Evolutionary conservation across 163 green algal genomes (phyloP).

Genomic region (Chloromonas sp.): DNA sequence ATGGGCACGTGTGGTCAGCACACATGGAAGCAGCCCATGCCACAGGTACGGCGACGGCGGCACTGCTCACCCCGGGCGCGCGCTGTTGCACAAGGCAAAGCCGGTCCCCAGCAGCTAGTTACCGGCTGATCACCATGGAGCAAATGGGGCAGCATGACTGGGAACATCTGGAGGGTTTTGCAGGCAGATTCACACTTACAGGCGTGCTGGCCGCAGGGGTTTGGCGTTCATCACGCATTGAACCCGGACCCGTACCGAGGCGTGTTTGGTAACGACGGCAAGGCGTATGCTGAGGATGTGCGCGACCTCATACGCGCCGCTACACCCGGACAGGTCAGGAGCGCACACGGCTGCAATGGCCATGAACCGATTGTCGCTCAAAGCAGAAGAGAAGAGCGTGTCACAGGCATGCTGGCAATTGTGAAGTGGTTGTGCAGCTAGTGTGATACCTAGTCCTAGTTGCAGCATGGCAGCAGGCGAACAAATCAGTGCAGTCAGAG

Average conservation of each 20-base stretch:
- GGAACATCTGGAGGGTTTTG: too few species aligned
- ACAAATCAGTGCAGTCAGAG: too few species aligned
- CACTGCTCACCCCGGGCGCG: constrained; percentile 18
- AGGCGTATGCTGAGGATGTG: constrained; percentile 43
- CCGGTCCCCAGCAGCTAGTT: too few species aligned
- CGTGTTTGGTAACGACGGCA: constrained; percentile 76
- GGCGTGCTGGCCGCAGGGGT: constrained; percentile 49
- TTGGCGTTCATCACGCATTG: constrained; percentile 81
- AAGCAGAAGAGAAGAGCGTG: too few species aligned
- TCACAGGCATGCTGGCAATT: too few species aligned
- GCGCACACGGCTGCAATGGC: background rate
- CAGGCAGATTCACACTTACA: too few species aligned
- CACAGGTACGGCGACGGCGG: constrained; percentile 15
- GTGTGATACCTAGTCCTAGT: too few species aligned
- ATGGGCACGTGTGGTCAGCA: constrained; percentile 84
- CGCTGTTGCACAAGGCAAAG: background rate
- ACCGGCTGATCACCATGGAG: too few species aligned
- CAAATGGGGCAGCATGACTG: too few species aligned
- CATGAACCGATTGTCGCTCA: too few species aligned
- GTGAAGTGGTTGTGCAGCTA: too few species aligned
- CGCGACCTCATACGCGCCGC: constrained; percentile 11
- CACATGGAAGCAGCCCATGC: constrained; percentile 85
- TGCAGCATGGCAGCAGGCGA: too few species aligned
- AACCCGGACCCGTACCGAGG: constrained; percentile 92
- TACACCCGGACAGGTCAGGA: constrained; percentile 3